These are phyloP conservation scores for Starmerella floricola DNA, from an alignment of 805 yeast genomes.

Conservation along the genomic window DNA sequence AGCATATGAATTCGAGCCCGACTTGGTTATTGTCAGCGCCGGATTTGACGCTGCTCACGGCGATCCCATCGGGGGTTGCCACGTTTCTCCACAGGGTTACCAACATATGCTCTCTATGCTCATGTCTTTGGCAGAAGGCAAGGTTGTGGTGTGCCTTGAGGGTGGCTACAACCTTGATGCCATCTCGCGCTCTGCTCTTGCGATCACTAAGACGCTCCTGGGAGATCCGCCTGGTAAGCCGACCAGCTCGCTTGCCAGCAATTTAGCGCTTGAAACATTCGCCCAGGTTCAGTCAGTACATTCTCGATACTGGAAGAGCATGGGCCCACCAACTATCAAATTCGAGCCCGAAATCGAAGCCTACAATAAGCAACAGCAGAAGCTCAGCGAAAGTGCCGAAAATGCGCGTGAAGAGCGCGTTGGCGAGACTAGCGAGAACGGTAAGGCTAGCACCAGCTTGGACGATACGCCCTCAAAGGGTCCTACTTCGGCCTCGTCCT, in stretches of 20 bases:
- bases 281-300: constrained; percentile 72
- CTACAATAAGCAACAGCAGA: constrained; percentile 16
- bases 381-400: constrained; percentile 16
- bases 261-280: constrained; percentile 66
- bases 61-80: constrained; percentile 92
- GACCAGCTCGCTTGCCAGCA: constrained; percentile 50
- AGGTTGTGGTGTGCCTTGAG: constrained; percentile 77
- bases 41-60: constrained; percentile 99
- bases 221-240: constrained; percentile 88
- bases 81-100: constrained; percentile 88
- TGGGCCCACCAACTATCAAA: constrained; percentile 32
- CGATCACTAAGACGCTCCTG: constrained; percentile 77
- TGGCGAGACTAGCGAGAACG: neutral
- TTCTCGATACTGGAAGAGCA: constrained; percentile 75
- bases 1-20: constrained; percentile 81
- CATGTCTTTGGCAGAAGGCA: constrained; percentile 78
- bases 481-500: no score
- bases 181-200: constrained; percentile 78
- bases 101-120: constrained; percentile 92
- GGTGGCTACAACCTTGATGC: constrained; percentile 95
- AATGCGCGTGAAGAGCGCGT: constrained; percentile 11
- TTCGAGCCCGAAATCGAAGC: constrained; percentile 18
- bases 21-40: constrained; percentile 79
- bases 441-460: neutral
- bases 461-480: no score